Conservation (phyloP, 176 grass and related monocot genomes). For the Phoenix dactylifera region DNA sequence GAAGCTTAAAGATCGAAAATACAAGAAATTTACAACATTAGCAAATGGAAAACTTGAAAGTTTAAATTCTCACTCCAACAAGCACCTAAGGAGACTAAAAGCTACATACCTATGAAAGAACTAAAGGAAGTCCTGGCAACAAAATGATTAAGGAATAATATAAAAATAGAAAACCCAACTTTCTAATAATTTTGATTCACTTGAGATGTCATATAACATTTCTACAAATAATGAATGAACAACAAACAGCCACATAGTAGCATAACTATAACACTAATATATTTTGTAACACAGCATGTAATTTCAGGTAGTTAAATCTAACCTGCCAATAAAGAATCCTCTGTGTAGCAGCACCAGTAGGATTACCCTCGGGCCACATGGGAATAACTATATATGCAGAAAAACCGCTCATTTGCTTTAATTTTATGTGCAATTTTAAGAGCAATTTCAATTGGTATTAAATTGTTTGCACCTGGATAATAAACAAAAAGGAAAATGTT, state of each 20-base stretch:
- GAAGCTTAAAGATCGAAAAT: too few species aligned
- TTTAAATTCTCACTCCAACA: too few species aligned
- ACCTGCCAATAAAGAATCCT: constrained; percentile 94
- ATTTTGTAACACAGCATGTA: neutral
- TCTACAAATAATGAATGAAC: too few species aligned
- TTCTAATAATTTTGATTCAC: too few species aligned
- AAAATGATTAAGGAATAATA: too few species aligned
- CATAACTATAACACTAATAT: neutral
- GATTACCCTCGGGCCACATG: constrained; percentile 99
- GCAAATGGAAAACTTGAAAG: too few species aligned
- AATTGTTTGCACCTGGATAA: constrained; percentile 75
- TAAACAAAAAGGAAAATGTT: neutral
- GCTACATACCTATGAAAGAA: too few species aligned
- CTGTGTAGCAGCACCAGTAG: constrained; percentile 61
- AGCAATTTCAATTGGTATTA: constrained; percentile 87
- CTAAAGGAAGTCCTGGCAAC: too few species aligned
- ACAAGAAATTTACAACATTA: too few species aligned
- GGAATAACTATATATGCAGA: constrained; percentile 82
- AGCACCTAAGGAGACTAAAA: too few species aligned
- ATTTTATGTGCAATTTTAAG: constrained; percentile 99
- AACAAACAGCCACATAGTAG: neutral
- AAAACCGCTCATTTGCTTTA: constrained; percentile 73
- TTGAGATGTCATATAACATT: too few species aligned
- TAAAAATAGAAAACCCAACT: too few species aligned
- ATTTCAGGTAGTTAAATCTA: constrained; percentile 11